These are phyloP conservation scores for Paulownia fortunei DNA, from an alignment of 257 asterid genomes.

Conservation along the genomic window DNA sequence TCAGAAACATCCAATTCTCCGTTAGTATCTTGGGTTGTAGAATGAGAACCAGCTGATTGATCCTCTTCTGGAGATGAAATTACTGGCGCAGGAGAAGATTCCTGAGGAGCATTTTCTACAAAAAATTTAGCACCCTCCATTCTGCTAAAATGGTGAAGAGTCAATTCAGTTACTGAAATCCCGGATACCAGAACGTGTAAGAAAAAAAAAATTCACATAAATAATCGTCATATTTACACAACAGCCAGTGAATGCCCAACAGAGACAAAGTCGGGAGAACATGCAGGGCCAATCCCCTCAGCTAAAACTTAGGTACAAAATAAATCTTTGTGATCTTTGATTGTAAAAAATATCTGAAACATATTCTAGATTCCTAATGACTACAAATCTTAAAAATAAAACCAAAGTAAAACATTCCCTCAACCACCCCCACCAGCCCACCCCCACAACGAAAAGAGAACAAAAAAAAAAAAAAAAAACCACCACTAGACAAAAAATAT, in stretches of 20 bases:
- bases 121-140: slow-evolving; percentile 67
- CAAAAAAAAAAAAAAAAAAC: too few species aligned
- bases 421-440: too few species aligned
- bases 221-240: not conserved
- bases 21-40: slow-evolving; percentile 33
- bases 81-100: slow-evolving; percentile 46
- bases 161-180: slow-evolving; percentile 37
- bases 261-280: not conserved
- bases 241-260: not conserved
- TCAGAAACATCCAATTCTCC: slow-evolving; percentile 36
- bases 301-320: not conserved
- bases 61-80: slow-evolving; percentile 43
- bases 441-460: too few species aligned
- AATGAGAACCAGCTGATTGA: slow-evolving; percentile 41
- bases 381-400: too few species aligned
- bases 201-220: not conserved
- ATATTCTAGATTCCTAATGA: too few species aligned
- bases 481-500: too few species aligned
- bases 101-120: slow-evolving; percentile 46
- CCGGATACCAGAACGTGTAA: slow-evolving; percentile 4
- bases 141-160: slow-evolving; percentile 36
- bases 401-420: too few species aligned
- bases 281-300: not conserved
- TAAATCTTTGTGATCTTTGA: not conserved
- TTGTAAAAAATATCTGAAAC: not conserved